Evolutionary conservation across 2,329 filamentous ascomycete genomes (phyloP).

Genomic region (Claviceps spartinae): DNA sequence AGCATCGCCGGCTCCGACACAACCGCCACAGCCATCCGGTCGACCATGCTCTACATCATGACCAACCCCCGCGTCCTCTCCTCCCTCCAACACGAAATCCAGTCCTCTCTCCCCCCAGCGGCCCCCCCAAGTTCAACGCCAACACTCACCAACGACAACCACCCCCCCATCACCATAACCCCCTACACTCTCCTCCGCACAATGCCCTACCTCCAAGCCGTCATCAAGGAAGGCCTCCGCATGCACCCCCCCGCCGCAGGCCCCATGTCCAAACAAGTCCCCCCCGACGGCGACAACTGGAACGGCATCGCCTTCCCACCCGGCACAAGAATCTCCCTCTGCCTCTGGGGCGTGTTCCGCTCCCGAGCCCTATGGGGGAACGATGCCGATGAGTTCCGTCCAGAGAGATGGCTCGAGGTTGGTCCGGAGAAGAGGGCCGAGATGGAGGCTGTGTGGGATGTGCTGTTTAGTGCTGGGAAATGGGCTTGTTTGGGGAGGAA

Average conservation of each 20-base stretch:
- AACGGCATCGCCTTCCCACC: slow-evolving; percentile 16
- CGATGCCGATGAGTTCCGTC: slow-evolving; percentile 20
- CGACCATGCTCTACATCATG: slow-evolving; percentile 36
- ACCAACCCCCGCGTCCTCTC: slow-evolving; percentile 31
- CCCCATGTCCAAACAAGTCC: slow-evolving; percentile 6
- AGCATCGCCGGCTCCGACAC: slow-evolving; percentile 36
- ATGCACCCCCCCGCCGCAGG: slow-evolving; percentile 22
- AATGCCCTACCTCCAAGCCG: slow-evolving; percentile 31
- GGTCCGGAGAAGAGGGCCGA: slow-evolving; percentile 11
- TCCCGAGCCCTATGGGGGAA: slow-evolving; percentile 19
- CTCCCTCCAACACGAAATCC: slow-evolving; percentile 25
- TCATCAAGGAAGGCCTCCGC: slow-evolving; percentile 34
- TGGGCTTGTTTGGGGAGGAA: slow-evolving; percentile 26
- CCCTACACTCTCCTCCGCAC: slow-evolving; percentile 19
- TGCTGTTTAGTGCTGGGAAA: slow-evolving; percentile 25
- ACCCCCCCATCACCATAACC: slow-evolving; percentile 11
- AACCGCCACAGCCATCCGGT: slow-evolving; percentile 39
- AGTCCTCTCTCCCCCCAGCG: background rate
- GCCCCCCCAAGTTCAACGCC: background rate
- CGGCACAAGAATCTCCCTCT: slow-evolving; percentile 18
- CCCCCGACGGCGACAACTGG: slow-evolving; percentile 3
- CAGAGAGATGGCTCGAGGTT: slow-evolving; percentile 25
- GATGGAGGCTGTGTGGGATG: slow-evolving; percentile 24
- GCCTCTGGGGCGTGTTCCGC: slow-evolving; percentile 18
- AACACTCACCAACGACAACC: background rate